Conservation (phyloP, 805 yeast genomes). For the Metschnikowia similis region DNA sequence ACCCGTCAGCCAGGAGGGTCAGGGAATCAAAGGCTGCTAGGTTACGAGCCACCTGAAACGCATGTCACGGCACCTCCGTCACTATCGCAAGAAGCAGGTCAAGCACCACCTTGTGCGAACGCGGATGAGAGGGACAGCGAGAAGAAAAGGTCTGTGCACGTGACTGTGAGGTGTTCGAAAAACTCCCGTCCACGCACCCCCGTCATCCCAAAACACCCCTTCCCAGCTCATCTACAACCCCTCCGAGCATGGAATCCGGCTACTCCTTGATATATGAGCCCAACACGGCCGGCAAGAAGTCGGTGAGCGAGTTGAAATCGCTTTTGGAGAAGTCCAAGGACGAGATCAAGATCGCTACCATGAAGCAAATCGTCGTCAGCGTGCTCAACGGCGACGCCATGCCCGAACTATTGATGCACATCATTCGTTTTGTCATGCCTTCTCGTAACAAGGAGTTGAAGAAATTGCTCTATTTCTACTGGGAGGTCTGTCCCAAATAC, state of each 20-base stretch:
- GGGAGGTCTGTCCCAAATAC: constrained; percentile 96
- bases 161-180: constrained; percentile 9
- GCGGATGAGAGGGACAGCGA: too few relatives aligned
- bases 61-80: background rate
- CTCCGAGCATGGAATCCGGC: constrained; percentile 33
- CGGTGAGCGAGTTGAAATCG: constrained; percentile 68
- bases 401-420: constrained; percentile 93
- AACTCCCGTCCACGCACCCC: constrained; percentile 4
- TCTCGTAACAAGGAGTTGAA: constrained; percentile 86
- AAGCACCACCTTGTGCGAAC: too few relatives aligned
- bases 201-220: background rate
- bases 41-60: too few relatives aligned
- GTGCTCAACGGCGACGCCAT: constrained; percentile 91
- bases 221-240: constrained; percentile 1
- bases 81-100: too few relatives aligned
- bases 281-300: constrained; percentile 55
- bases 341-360: constrained; percentile 80
- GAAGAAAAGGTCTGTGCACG: constrained; percentile 2
- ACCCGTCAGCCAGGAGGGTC: background rate
- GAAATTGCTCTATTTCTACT: constrained; percentile 87
- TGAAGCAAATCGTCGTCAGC: constrained; percentile 80
- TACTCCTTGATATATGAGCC: constrained; percentile 83
- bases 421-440: constrained; percentile 96
- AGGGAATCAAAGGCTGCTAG: background rate
- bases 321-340: constrained; percentile 86